These are phyloP conservation scores for Ustulina deusta DNA, from an alignment of 2,329 filamentous ascomycete genomes.

Conservation along the genomic window DNA sequence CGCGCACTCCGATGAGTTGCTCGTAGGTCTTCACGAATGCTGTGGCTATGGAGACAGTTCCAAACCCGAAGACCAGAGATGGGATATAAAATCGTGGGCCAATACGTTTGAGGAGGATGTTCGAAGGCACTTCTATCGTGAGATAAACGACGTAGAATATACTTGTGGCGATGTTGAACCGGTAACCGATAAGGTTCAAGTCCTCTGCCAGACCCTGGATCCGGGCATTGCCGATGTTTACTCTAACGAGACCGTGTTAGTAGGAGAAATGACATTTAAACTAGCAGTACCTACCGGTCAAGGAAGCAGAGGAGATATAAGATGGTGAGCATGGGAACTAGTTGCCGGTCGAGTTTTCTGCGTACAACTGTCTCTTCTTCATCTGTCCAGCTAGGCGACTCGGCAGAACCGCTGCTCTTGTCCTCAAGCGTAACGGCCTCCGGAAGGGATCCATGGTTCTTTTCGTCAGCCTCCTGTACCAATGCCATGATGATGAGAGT, in stretches of 20 bases:
- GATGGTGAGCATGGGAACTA: constrained; percentile 64
- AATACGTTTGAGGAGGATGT: constrained; percentile 65
- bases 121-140: constrained; percentile 66
- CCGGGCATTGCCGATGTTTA: constrained; percentile 66
- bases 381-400: constrained; percentile 59
- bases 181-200: constrained; percentile 60
- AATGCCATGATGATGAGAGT: constrained; percentile 43
- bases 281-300: constrained; percentile 48
- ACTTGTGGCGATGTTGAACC: constrained; percentile 69
- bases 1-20: constrained; percentile 60
- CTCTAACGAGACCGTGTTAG: constrained; percentile 46
- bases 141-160: constrained; percentile 70
- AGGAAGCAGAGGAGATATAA: constrained; percentile 67
- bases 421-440: constrained; percentile 46
- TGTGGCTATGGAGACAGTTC: constrained; percentile 65
- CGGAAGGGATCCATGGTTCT: constrained; percentile 41
- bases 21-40: constrained; percentile 64
- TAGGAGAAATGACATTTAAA: background rate
- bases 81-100: constrained; percentile 67
- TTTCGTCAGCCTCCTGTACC: constrained; percentile 42
- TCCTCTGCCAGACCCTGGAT: constrained; percentile 66
- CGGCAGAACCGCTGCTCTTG: constrained; percentile 47
- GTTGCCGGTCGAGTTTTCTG: constrained; percentile 64
- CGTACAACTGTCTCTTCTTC: constrained; percentile 63
- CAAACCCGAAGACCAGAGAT: constrained; percentile 66